A percentile compares a stretch with the other conserved stretches of the same genome.
phyloP scores from a whole-genome alignment of 176 grass and related monocot species.

The Hordeum marinum region DNA sequence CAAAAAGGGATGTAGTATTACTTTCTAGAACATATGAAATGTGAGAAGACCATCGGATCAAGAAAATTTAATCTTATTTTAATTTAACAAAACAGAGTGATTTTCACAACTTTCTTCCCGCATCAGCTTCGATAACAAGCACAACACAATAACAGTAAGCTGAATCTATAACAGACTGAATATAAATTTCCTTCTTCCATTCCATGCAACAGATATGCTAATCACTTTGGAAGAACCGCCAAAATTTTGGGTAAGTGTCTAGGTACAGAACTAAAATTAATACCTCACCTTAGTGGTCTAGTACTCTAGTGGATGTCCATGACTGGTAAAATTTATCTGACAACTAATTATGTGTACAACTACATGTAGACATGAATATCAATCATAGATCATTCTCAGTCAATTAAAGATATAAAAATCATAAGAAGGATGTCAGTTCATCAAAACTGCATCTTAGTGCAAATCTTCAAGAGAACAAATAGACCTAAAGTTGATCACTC shows the following conservation, averaged over 20 bases:
- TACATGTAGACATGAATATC: not conserved
- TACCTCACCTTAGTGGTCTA: not conserved
- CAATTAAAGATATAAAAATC: not conserved
- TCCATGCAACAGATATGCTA: not conserved
- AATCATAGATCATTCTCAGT: not conserved
- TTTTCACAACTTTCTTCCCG: not conserved
- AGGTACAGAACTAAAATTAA: not conserved
- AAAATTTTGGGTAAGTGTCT: not conserved
- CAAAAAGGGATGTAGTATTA: not conserved
- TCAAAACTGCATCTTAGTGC: not conserved
- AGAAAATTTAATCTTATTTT: not conserved
- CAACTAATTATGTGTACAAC: not conserved
- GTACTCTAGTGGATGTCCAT: not conserved
- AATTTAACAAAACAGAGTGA: not conserved
- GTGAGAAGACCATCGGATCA: not conserved
- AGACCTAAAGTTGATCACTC: not conserved
- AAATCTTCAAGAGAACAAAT: not conserved
- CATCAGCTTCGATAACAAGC: not conserved
- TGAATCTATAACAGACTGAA: not conserved
- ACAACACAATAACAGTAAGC: not conserved
- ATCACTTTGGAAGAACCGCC: not conserved
- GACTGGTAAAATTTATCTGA: not conserved
- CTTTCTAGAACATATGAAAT: not conserved
- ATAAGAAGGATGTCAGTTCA: not conserved
- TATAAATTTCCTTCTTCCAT: not conserved